phyloP scores from a whole-genome alignment of 441 rosid genomes.

The Jatropha multifida region DNA sequence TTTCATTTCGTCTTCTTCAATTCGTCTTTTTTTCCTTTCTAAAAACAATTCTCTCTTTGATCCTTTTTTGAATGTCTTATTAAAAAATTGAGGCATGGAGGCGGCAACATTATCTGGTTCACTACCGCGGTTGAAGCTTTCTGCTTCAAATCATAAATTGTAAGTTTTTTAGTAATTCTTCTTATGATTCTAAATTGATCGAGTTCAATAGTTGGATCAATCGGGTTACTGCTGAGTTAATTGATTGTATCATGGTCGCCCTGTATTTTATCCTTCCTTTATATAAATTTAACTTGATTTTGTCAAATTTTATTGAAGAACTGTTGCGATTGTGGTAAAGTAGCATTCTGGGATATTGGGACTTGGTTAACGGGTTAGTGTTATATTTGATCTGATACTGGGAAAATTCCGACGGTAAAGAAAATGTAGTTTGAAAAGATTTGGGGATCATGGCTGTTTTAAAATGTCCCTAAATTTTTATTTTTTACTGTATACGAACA shows the following conservation, averaged over 20 bases:
- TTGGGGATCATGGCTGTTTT: background rate
- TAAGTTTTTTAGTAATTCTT: slow-evolving; percentile 2
- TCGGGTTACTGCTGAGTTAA: background rate
- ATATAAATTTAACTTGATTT: background rate
- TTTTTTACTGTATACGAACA: no score
- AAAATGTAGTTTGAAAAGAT: background rate
- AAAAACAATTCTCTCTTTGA: background rate
- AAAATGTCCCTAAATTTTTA: background rate
- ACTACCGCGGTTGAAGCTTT: slow-evolving; percentile 18
- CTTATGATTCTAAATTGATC: background rate
- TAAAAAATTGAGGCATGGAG: slow-evolving; percentile 26
- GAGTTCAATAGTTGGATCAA: background rate
- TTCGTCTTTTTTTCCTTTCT: background rate
- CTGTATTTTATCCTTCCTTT: background rate
- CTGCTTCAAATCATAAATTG: slow-evolving; percentile 16
- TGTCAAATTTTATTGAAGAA: background rate
- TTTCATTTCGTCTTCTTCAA: background rate
- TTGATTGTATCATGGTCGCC: background rate
- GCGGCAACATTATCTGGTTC: slow-evolving; percentile 23
- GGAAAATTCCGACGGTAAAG: background rate
- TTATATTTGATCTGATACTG: background rate
- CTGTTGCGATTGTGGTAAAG: background rate
- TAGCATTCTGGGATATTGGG: background rate
- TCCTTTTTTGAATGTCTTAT: background rate
- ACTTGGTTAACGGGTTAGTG: background rate